Percentiles rank a stretch among this genome's conserved stretches.
These are phyloP conservation scores for Xylariaceae sp. DNA, from an alignment of 2,329 filamentous ascomycete genomes.

Conservation along the genomic window DNA sequence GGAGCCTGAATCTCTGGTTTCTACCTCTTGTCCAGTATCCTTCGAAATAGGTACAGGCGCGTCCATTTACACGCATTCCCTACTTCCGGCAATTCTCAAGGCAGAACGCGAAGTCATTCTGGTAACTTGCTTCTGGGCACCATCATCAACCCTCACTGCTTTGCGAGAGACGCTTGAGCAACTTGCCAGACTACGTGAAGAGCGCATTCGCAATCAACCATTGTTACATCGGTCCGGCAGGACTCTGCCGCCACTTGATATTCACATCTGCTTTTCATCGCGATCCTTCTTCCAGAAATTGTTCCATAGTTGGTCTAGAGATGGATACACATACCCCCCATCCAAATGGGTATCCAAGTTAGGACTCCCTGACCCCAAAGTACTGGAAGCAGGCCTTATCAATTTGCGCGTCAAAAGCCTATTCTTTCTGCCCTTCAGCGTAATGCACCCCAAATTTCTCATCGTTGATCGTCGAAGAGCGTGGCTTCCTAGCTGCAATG, in stretches of 20 bases:
- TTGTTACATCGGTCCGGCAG: constrained; percentile 14
- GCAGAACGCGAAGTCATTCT: constrained; percentile 65
- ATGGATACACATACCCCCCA: constrained; percentile 59
- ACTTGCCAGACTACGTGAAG: constrained; percentile 49
- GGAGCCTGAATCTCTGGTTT: constrained; percentile 45
- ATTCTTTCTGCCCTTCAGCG: constrained; percentile 74
- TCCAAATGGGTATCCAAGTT: constrained; percentile 57
- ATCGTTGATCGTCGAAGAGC: constrained; percentile 64
- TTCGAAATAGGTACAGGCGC: constrained; percentile 57
- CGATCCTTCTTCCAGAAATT: constrained; percentile 69
- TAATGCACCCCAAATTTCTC: constrained; percentile 86
- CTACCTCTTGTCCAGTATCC: constrained; percentile 43
- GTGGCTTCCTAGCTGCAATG: constrained; percentile 74
- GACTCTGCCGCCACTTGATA: constrained; percentile 42
- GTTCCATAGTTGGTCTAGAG: constrained; percentile 60
- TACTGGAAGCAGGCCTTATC: constrained; percentile 54
- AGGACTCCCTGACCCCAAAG: constrained; percentile 55
- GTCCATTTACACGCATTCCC: constrained; percentile 49
- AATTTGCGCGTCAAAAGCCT: constrained; percentile 70
- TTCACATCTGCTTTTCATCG: constrained; percentile 75
- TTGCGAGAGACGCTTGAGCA: constrained; percentile 55
- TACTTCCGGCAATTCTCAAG: constrained; percentile 58
- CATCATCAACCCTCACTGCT: constrained; percentile 56
- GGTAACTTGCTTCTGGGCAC: constrained; percentile 80
- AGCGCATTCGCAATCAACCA: constrained; percentile 33